Evolutionary conservation across 331 rosid species (phyloP).

Genomic region (Rhamnella rubrinervis): DNA sequence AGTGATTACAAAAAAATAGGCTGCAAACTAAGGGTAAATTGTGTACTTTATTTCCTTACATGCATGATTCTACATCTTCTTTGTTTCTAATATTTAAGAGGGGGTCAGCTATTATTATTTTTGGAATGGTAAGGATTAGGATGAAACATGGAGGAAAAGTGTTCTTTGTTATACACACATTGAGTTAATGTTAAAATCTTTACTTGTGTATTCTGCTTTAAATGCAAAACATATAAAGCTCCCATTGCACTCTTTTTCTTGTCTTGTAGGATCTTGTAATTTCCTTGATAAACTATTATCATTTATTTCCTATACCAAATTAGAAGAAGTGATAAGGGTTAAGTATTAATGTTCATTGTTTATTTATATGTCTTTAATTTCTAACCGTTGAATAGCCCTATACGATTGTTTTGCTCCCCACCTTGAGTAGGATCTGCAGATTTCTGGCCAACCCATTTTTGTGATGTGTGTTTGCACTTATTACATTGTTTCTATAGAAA

Average conservation of each 20-base stretch:
- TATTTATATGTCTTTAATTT: neutral
- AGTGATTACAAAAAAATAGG: conserved; percentile 96
- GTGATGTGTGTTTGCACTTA: neutral
- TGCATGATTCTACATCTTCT: neutral
- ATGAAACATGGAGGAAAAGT: neutral
- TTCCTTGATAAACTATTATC: no score
- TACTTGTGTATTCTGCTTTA: no score
- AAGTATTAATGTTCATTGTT: neutral
- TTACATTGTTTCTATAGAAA: neutral
- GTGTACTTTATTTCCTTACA: neutral
- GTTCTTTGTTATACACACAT: no score
- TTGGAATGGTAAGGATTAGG: neutral
- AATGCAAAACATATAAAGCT: neutral
- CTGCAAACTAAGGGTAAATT: conserved; percentile 79
- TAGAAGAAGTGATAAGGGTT: neutral
- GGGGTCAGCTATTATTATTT: neutral
- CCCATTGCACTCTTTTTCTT: neutral
- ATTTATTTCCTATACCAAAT: neutral
- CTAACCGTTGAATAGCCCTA: no score
- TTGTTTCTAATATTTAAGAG: neutral
- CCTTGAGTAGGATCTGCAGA: no score
- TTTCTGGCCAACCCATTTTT: no score
- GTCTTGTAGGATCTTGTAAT: no score
- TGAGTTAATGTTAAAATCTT: no score
- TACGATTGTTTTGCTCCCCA: neutral